Conservation (phyloP, 257 asterid species). For the Anisodus tanguticus region DNA sequence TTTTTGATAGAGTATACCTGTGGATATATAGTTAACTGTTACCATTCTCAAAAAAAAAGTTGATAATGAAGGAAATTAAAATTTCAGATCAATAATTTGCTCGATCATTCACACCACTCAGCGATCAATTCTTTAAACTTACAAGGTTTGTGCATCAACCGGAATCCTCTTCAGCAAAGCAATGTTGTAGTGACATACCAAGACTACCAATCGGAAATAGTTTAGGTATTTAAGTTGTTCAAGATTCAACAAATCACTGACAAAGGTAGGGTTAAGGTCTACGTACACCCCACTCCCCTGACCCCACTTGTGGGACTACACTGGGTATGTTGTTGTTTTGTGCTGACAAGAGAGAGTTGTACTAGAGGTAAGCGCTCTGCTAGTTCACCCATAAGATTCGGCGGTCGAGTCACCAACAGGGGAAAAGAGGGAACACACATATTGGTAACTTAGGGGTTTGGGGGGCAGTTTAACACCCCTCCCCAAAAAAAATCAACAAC, state of each 20-base stretch:
- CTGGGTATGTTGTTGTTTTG: too few relatives aligned
- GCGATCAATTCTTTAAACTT: not conserved
- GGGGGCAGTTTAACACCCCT: not conserved
- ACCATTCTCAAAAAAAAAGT: too few relatives aligned
- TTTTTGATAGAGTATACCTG: too few relatives aligned
- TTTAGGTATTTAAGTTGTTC: not conserved
- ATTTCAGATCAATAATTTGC: not conserved
- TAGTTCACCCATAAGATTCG: not conserved
- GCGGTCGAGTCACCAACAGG: not conserved
- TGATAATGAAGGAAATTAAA: not conserved
- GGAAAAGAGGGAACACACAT: not conserved
- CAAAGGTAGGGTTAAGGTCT: too few relatives aligned
- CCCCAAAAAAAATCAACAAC: not conserved
- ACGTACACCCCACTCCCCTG: too few relatives aligned
- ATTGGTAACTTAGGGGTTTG: not conserved
- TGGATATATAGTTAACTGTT: too few relatives aligned
- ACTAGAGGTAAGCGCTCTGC: not conserved
- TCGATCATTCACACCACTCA: not conserved
- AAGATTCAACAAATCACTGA: not conserved
- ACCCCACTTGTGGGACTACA: too few relatives aligned
- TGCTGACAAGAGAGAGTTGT: not conserved
- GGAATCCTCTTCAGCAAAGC: not conserved
- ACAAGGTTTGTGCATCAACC: slow-evolving; percentile 5
- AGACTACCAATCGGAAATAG: not conserved
- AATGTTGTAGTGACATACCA: not conserved